Conservation (phyloP, 148 eudicot species). For the Tetragonia tetragonoides region DNA sequence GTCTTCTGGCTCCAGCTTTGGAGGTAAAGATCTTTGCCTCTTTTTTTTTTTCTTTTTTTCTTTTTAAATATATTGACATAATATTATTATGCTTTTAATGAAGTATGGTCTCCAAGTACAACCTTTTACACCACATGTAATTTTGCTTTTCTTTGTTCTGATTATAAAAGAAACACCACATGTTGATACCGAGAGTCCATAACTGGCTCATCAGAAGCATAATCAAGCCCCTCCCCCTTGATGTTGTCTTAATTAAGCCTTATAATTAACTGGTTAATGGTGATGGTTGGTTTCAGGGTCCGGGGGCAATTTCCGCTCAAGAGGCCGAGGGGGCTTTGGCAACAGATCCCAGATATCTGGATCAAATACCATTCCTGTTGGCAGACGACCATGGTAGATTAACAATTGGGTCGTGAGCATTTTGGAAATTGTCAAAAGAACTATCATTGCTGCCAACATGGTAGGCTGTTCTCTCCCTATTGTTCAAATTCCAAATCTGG, state of each 20-base stretch:
- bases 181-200: no score
- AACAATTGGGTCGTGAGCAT: not conserved
- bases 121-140: not conserved
- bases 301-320: constrained; percentile 70
- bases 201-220: no score
- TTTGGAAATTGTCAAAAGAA: not conserved
- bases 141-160: not conserved
- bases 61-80: no score
- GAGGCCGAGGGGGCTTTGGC: constrained; percentile 93
- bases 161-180: not conserved
- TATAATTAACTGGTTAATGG: not conserved
- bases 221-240: no score
- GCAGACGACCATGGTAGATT: constrained; percentile 62
- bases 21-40: constrained; percentile 43
- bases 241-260: not conserved
- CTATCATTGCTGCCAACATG: not conserved
- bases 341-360: constrained; percentile 60
- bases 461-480: not conserved
- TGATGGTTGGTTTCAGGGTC: constrained; percentile 36
- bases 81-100: not conserved
- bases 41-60: not conserved
- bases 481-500: not conserved
- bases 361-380: constrained; percentile 61
- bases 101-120: no score
- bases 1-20: constrained; percentile 42